Evolutionary conservation across 352 stramenopile genomes (phyloP).

Genomic region (Pythium periplocum): DNA sequence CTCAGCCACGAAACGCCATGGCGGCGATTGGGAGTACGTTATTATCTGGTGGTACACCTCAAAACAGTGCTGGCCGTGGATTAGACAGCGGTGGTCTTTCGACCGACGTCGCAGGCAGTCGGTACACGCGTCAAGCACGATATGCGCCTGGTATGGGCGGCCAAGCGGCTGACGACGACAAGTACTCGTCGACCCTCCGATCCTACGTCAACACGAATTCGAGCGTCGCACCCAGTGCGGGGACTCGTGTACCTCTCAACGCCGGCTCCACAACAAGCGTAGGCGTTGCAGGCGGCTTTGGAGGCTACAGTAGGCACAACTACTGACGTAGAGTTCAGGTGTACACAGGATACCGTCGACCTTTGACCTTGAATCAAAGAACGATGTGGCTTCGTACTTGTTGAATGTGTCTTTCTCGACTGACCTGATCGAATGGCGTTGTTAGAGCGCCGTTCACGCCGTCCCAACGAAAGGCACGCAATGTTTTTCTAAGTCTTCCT

Average conservation of each 20-base stretch:
- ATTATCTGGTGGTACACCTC: slow-evolving; percentile 44
- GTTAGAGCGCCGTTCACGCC: no score
- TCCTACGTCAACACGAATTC: slow-evolving; percentile 13
- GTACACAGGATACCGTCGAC: slow-evolving; percentile 9
- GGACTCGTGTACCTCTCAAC: neutral
- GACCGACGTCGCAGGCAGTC: slow-evolving; percentile 47
- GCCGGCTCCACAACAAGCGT: slow-evolving; percentile 38
- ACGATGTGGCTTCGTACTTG: no score
- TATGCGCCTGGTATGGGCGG: slow-evolving; percentile 61
- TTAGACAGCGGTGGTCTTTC: slow-evolving; percentile 44
- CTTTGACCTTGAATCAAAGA: no score
- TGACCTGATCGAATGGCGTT: no score
- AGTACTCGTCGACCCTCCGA: slow-evolving; percentile 60
- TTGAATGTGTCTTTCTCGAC: no score
- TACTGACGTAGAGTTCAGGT: slow-evolving; percentile 29
- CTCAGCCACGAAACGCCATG: slow-evolving; percentile 61
- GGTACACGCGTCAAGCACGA: slow-evolving; percentile 73
- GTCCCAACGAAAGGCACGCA: no score
- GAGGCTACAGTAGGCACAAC: slow-evolving; percentile 76
- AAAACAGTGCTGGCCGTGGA: slow-evolving; percentile 32
- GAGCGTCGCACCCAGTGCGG: no score
- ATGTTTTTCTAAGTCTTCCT: no score
- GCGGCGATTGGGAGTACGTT: slow-evolving; percentile 62
- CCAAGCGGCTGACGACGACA: slow-evolving; percentile 50
- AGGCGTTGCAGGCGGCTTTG: slow-evolving; percentile 35